Evolutionary conservation across 140 eudicot genomes (phyloP).

Genomic region (Artemisia princeps): DNA sequence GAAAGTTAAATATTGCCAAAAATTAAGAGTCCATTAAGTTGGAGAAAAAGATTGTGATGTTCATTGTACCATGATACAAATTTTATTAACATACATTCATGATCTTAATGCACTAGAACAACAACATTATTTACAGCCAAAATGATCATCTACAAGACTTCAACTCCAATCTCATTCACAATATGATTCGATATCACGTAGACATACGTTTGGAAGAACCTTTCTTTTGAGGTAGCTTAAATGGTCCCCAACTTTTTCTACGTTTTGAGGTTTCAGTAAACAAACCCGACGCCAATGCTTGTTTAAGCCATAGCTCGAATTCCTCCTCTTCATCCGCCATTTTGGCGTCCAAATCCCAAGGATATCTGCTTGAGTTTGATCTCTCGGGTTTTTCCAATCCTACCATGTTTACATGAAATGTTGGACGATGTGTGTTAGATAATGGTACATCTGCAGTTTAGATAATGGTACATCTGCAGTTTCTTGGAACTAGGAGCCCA

Average conservation of each 20-base stretch:
- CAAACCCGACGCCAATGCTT: conserved; percentile 85
- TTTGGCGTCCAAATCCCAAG: conserved; percentile 86
- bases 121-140: conserved; percentile 24
- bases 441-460: neutral
- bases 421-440: conserved; percentile 81
- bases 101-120: conserved; percentile 25
- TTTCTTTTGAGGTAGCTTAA: conserved; percentile 71
- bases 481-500: neutral
- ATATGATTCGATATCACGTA: conserved; percentile 23
- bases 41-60: conserved; percentile 20
- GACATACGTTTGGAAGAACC: conserved; percentile 62
- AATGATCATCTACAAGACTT: conserved; percentile 2
- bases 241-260: conserved; percentile 98
- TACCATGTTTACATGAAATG: conserved; percentile 93
- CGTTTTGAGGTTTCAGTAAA: conserved; percentile 80
- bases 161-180: conserved; percentile 22
- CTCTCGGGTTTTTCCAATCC: conserved; percentile 69
- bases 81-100: conserved; percentile 37
- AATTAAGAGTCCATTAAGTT: conserved; percentile 19
- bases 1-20: conserved; percentile 8
- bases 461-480: neutral
- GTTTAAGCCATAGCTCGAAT: conserved; percentile 88
- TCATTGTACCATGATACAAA: conserved; percentile 27
- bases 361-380: conserved; percentile 61
- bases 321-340: conserved; percentile 83